Conservation (phyloP, 2,329 filamentous ascomycete species). For the Cladophialophora yegresii region DNA sequence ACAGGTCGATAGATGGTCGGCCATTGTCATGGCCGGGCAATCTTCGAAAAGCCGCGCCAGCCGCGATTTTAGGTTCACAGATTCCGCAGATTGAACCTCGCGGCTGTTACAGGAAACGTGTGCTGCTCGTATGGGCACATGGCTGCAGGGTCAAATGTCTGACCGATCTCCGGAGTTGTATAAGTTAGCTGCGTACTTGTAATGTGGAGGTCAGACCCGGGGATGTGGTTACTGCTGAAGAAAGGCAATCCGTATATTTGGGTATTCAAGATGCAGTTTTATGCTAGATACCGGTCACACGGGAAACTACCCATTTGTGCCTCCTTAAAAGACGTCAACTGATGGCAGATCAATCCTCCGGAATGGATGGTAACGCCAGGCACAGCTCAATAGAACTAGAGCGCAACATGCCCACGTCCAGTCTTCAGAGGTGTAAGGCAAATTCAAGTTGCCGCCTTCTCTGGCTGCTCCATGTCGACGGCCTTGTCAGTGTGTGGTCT, state of each 20-base stretch:
- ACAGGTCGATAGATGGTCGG: not conserved
- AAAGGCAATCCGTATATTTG: not conserved
- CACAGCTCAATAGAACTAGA: not conserved
- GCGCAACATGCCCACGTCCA: not conserved
- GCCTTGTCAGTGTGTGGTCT: constrained; percentile 1
- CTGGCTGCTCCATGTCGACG: constrained; percentile 10
- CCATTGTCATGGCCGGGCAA: not conserved
- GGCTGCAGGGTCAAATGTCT: too few relatives aligned
- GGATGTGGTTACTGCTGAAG: not conserved
- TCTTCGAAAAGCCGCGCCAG: not conserved
- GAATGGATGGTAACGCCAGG: not conserved
- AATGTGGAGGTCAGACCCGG: not conserved
- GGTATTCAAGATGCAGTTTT: not conserved
- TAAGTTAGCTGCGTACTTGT: not conserved
- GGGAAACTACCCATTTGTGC: not conserved
- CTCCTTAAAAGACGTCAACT: not conserved
- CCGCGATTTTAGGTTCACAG: not conserved
- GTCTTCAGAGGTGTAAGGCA: not conserved
- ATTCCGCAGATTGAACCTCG: not conserved
- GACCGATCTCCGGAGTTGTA: not conserved
- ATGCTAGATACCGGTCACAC: not conserved
- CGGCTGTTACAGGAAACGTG: not conserved
- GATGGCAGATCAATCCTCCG: not conserved
- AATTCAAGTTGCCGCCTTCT: constrained; percentile 7
- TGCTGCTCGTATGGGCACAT: not conserved